Percentiles rank a stretch among this genome's conserved stretches.
Evolutionary conservation across 345 rosid genomes (phyloP).

Genomic region (Aquilaria yunnanensis): DNA sequence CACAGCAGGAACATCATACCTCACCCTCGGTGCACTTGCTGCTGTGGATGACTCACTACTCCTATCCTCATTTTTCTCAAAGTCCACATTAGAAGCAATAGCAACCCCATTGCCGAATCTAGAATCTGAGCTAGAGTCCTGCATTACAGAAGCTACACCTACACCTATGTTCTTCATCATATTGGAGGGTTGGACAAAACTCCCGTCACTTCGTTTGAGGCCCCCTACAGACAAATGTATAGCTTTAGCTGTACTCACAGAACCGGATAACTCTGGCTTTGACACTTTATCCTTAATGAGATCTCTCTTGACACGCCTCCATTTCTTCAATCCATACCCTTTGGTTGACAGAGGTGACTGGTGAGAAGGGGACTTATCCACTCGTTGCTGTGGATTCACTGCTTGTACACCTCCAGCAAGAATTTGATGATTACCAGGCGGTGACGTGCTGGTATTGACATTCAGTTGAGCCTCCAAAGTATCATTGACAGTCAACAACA

Average conservation of each 20-base stretch:
- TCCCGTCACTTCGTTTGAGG: slow-evolving; percentile 33
- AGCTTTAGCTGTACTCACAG: slow-evolving; percentile 37
- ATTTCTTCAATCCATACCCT: slow-evolving; percentile 73
- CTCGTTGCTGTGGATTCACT: slow-evolving; percentile 12
- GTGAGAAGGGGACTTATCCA: slow-evolving; percentile 18
- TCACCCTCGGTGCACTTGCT: slow-evolving; percentile 52
- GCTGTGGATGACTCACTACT: slow-evolving; percentile 84
- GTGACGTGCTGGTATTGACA: slow-evolving; percentile 7
- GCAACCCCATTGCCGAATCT: slow-evolving; percentile 42
- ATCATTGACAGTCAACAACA: slow-evolving; percentile 25
- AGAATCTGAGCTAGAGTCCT: slow-evolving; percentile 39
- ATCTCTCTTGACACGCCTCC: slow-evolving; percentile 74
- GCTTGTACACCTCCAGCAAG: slow-evolving; percentile 16
- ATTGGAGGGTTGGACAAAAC: slow-evolving; percentile 35
- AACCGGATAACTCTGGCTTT: slow-evolving; percentile 59
- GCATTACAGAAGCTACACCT: slow-evolving; percentile 25
- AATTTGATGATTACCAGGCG: slow-evolving; percentile 12
- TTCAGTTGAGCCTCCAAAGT: slow-evolving; percentile 12
- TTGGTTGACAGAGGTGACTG: slow-evolving; percentile 33
- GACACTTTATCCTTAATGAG: slow-evolving; percentile 51
- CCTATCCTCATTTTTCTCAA: slow-evolving; percentile 60
- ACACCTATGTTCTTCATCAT: slow-evolving; percentile 22
- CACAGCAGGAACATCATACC: slow-evolving; percentile 33
- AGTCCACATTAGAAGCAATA: slow-evolving; percentile 41
- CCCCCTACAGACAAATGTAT: slow-evolving; percentile 23